Conservation (phyloP, 83 land plant genomes). For the Picea abies region DNA sequence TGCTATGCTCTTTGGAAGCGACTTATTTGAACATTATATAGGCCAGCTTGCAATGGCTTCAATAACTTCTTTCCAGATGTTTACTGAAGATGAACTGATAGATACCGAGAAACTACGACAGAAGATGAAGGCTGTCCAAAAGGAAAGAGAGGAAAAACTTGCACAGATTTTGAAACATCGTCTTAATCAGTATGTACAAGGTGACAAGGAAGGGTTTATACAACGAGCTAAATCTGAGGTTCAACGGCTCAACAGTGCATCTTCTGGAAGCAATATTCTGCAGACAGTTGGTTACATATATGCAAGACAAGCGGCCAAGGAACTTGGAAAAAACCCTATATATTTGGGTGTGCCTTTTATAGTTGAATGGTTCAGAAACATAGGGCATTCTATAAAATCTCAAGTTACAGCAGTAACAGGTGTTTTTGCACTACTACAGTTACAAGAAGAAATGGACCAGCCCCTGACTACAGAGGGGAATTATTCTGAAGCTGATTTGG, state of each 20-base stretch:
- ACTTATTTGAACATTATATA: slow-evolving; percentile 80
- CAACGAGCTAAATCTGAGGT: too few relatives aligned
- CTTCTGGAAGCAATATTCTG: slow-evolving; percentile 74
- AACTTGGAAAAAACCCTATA: slow-evolving; percentile 79
- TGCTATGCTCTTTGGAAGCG: slow-evolving; percentile 91
- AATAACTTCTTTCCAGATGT: too few relatives aligned
- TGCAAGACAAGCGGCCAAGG: slow-evolving; percentile 78
- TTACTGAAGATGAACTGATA: slow-evolving; percentile 49
- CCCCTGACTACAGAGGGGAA: slow-evolving; percentile 67
- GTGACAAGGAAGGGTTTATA: too few relatives aligned
- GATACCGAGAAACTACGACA: too few relatives aligned
- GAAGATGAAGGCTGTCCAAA: too few relatives aligned
- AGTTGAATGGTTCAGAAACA: slow-evolving; percentile 89
- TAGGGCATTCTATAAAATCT: slow-evolving; percentile 81
- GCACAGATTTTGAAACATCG: too few relatives aligned
- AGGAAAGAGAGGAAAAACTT: too few relatives aligned
- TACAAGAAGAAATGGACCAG: slow-evolving; percentile 79
- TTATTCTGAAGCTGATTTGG: slow-evolving; percentile 64
- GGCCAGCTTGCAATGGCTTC: slow-evolving; percentile 75
- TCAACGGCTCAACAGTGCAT: too few relatives aligned
- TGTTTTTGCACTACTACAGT: slow-evolving; percentile 68
- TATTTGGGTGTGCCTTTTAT: slow-evolving; percentile 80
- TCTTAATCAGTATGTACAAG: too few relatives aligned
- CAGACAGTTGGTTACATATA: slow-evolving; percentile 87
- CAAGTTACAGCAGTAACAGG: slow-evolving; percentile 92